These are phyloP conservation scores for Lepidium didymum DNA, from an alignment of 345 rosid genomes.

Conservation along the genomic window DNA sequence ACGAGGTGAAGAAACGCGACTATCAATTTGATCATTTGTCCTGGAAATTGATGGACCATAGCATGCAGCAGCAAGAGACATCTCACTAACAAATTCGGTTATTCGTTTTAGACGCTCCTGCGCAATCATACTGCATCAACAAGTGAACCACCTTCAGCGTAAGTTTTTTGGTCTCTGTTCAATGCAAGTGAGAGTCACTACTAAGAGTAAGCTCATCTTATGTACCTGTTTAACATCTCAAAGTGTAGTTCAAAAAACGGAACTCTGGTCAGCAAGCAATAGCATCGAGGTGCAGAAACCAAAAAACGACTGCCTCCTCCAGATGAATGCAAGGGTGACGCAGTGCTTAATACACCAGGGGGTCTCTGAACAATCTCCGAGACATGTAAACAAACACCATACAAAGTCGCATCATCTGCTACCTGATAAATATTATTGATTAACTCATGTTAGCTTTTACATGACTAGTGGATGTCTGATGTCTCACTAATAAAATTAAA, in stretches of 20 bases:
- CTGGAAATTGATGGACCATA: constrained; percentile 36
- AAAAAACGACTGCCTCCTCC: constrained; percentile 66
- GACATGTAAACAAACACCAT: constrained; percentile 89
- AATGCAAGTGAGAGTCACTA: constrained; percentile 8
- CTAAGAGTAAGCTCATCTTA: constrained; percentile 10
- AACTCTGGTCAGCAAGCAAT: constrained; percentile 83
- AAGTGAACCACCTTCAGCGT: constrained; percentile 23
- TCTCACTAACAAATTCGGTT: constrained; percentile 69
- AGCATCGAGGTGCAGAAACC: constrained; percentile 98
- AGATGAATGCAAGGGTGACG: constrained; percentile 47
- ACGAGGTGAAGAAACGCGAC: constrained; percentile 32
- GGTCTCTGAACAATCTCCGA: constrained; percentile 93
- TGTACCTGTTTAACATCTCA: constrained; percentile 93
- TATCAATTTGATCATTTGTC: constrained; percentile 33
- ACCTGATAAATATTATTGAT: constrained; percentile 42
- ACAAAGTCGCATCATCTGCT: constrained; percentile 83
- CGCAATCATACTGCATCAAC: constrained; percentile 80
- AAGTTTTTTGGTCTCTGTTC: not conserved
- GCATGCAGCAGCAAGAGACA: constrained; percentile 58
- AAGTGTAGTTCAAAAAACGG: constrained; percentile 96
- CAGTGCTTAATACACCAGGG: constrained; percentile 60
- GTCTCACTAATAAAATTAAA: not conserved
- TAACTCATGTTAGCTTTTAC: not conserved
- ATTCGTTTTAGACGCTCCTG: constrained; percentile 95
- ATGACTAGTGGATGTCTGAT: constrained; percentile 5